Conservation (phyloP, 106 monocot species). For the Dendrobium huoshanense region DNA sequence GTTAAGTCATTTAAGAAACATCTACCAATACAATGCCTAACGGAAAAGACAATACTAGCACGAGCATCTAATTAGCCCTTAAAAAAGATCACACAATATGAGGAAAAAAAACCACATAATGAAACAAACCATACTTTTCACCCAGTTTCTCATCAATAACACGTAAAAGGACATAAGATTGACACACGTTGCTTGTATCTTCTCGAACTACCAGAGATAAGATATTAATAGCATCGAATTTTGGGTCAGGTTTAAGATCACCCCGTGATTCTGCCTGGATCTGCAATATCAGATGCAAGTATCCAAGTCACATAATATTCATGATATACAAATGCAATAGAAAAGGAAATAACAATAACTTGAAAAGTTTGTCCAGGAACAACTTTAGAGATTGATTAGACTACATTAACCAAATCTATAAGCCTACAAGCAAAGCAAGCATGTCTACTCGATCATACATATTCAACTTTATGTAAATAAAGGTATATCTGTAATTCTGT, state of each 20-base stretch:
- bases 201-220: slow-evolving; percentile 72
- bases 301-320: too few species aligned
- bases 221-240: slow-evolving; percentile 82
- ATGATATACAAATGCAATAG: slow-evolving; percentile 6
- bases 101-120: neutral
- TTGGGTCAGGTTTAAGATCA: slow-evolving; percentile 74
- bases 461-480: neutral
- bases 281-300: slow-evolving; percentile 24
- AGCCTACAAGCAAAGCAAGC: neutral
- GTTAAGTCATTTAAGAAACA: neutral
- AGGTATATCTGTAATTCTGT: neutral
- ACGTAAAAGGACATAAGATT: slow-evolving; percentile 58
- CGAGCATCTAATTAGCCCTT: neutral
- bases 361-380: neutral
- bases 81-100: neutral
- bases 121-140: slow-evolving; percentile 19
- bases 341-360: neutral
- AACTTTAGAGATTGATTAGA: neutral
- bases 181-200: slow-evolving; percentile 34
- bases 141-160: slow-evolving; percentile 24
- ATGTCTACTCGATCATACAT: neutral
- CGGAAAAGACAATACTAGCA: neutral
- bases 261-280: slow-evolving; percentile 77
- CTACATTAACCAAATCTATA: neutral
- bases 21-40: neutral